These are phyloP conservation scores for Leishmania guyanensis DNA, from an alignment of 208 protist genomes.

Conservation along the genomic window DNA sequence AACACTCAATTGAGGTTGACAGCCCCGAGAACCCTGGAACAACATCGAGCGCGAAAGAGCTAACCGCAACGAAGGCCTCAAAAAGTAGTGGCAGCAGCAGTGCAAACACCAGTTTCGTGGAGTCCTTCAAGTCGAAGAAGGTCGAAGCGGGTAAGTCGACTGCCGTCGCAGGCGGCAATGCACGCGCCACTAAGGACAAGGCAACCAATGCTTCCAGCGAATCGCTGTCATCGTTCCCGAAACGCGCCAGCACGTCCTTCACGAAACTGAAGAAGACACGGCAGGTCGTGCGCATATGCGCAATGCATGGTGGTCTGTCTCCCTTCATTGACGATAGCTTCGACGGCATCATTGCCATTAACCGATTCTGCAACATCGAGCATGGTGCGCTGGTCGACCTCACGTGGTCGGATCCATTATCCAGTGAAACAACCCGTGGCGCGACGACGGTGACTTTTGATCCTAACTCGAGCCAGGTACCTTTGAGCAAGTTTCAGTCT, in stretches of 20 bases:
- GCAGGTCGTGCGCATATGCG: conserved; percentile 90
- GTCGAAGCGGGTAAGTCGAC: not conserved
- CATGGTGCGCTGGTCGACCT: conserved; percentile 98
- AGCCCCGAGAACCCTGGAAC: not conserved
- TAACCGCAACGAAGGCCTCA: not conserved
- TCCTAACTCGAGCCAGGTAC: conserved; percentile 27
- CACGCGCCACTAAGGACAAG: conserved; percentile 1
- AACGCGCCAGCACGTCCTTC: conserved; percentile 9
- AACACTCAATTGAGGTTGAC: not conserved
- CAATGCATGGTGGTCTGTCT: conserved; percentile 98
- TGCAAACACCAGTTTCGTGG: not conserved
- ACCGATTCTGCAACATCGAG: conserved; percentile 93
- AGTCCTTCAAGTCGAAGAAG: conserved; percentile 2
- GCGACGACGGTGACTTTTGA: not conserved
- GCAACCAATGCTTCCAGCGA: not conserved
- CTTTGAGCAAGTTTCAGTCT: conserved; percentile 31
- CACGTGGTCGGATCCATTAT: conserved; percentile 98
- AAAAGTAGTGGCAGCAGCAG: not conserved
- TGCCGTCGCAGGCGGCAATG: not conserved
- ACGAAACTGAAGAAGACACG: conserved; percentile 12
- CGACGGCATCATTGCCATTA: conserved; percentile 95
- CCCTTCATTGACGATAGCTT: conserved; percentile 95
- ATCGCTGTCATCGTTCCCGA: not conserved
- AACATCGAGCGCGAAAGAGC: not conserved
- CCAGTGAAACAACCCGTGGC: not conserved